A percentile compares a stretch with the other conserved stretches of the same genome.
Conservation (phyloP, 2,329 filamentous ascomycete genomes). For the Pyricularia sp. region DNA sequence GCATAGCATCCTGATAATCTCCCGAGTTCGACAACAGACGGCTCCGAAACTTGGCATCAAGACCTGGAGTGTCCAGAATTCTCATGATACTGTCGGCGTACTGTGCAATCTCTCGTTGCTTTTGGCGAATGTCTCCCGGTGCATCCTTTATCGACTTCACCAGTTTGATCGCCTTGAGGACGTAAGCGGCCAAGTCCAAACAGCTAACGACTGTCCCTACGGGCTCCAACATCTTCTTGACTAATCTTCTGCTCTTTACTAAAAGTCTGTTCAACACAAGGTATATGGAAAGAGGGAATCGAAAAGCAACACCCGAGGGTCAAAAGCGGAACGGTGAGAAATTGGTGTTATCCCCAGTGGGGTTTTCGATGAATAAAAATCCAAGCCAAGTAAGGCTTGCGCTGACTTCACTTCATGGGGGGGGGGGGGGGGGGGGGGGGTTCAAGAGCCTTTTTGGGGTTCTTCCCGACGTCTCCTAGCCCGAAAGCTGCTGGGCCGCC, state of each 20-base stretch:
- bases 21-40: not conserved
- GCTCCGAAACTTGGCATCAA: not conserved
- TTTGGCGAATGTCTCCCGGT: not conserved
- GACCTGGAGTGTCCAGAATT: not conserved
- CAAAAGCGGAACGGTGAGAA: not conserved
- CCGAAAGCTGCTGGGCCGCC: not conserved
- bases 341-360: not conserved
- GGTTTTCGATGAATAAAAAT: not conserved
- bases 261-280: not conserved
- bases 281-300: not conserved
- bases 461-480: not conserved
- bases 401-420: not conserved
- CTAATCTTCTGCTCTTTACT: not conserved
- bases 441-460: not conserved
- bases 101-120: not conserved
- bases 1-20: not conserved
- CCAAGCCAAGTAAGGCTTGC: not conserved
- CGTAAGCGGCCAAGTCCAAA: not conserved
- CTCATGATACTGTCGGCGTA: not conserved
- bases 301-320: not conserved
- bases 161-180: not conserved
- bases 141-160: not conserved
- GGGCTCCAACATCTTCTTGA: not conserved
- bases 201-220: not conserved
- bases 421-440: no score